These are phyloP conservation scores for Nemophila menziesii DNA, from an alignment of 257 asterid genomes.

Conservation along the genomic window DNA sequence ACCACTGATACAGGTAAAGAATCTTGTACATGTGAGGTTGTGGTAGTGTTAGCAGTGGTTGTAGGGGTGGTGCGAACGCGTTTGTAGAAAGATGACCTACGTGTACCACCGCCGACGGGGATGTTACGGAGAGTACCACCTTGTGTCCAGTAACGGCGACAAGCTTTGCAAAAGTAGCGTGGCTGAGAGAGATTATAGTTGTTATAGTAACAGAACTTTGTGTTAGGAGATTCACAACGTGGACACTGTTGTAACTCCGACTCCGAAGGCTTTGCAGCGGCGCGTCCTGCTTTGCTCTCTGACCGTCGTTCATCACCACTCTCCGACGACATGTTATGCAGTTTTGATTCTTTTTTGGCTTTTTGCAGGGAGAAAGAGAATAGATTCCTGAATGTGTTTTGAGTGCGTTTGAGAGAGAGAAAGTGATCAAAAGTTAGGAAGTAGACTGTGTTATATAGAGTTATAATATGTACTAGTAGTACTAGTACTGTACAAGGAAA, in stretches of 20 bases:
- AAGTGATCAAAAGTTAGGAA: constrained; percentile 3
- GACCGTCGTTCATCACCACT: constrained; percentile 20
- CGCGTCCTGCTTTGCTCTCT: constrained; percentile 10
- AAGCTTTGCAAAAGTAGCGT: constrained; percentile 43
- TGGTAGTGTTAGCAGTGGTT: not conserved
- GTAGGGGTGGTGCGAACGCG: constrained; percentile 21
- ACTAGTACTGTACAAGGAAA: no score
- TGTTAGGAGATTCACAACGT: constrained; percentile 40
- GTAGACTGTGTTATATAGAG: no score
- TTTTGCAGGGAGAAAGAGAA: not conserved
- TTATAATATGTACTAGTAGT: no score
- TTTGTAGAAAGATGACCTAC: constrained; percentile 24
- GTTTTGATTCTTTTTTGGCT: not conserved
- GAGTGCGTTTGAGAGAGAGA: not conserved
- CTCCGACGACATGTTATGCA: constrained; percentile 21
- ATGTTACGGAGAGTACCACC: constrained; percentile 41
- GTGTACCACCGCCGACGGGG: constrained; percentile 47
- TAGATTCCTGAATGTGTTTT: no score
- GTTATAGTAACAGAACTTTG: no score
- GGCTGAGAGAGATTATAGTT: no score
- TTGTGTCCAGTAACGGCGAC: constrained; percentile 54
- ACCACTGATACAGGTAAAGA: constrained; percentile 6
- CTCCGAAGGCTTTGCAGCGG: constrained; percentile 18
- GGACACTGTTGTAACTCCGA: constrained; percentile 33
- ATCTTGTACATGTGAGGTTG: constrained; percentile 2